Base-by-base conservation (phyloP, 805 yeast genomes). In the Candida namnaoensis region DNA sequence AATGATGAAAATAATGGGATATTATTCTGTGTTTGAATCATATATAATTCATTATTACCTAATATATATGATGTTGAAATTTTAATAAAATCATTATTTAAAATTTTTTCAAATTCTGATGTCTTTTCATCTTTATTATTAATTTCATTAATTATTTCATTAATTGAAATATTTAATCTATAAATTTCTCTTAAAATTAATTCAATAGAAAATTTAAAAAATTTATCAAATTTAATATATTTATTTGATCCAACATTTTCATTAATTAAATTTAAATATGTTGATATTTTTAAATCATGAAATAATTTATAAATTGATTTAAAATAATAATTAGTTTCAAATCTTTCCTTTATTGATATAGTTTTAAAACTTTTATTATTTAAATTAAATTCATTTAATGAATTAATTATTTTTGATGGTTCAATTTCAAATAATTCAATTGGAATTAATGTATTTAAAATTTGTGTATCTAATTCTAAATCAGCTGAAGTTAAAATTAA, bases 1-100 rank as follows among this genome's bases (percentile, higher is more conserved):
- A 82, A 62, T 0, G 95, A 82, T 6, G 95, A 74, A 56, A 93
- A 91, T 39, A 93, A 66, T 12, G 96, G 95, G 27, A 76, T 70
- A 35, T 81, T 88, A 35, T 74, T 74, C 15, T 75, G 74, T 4
- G 83, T 78, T 9, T 75, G 62, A 32, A 81, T 60, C 44, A 71
- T 74, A 46, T 74, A 71, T 0, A 88, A 76, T 59, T 90, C 93
- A n/a, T 77, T 76, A 41, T 80, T 72, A 4, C 74, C 66, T 8
- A 69, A 56, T 9, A 65, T 56, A 50, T 77, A 80, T 34, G 69
- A 63, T 1, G 72, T 64, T 1, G 83, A 67, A 14, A 85, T 80
- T 43, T 74, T 71, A 32, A 72, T 69, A 51, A 78, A 85, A 53
- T 83, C 91, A 28, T 69, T 69, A 1, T 71, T 58, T 34, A 84